Evolutionary conservation across 371 early-diverging fungal genomes (phyloP).

Genomic region (Rhizopus delemar): DNA sequence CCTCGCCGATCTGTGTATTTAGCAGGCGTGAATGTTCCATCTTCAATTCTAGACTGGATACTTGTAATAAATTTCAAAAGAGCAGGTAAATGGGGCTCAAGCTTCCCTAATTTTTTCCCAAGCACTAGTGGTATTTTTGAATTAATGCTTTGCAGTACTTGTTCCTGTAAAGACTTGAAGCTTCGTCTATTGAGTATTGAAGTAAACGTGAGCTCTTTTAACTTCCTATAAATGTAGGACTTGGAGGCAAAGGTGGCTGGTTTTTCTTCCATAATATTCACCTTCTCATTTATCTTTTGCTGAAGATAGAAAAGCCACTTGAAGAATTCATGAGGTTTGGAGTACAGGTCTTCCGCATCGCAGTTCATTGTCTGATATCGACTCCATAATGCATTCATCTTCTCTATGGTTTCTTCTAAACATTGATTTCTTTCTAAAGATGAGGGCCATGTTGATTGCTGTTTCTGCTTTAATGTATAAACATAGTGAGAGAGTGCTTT

Average conservation of each 20-base stretch:
- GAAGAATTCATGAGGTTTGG: background rate
- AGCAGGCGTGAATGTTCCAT: background rate
- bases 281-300: background rate
- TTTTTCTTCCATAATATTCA: conserved; percentile 1
- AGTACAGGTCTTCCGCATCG: too few relatives aligned
- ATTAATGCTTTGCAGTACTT: background rate
- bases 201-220: background rate
- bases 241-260: conserved; percentile 1
- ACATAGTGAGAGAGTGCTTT: too few relatives aligned
- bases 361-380: too few relatives aligned
- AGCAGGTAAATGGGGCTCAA: background rate
- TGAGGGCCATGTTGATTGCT: too few relatives aligned
- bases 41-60: background rate
- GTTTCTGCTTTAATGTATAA: too few relatives aligned
- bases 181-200: background rate
- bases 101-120: background rate
- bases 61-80: background rate
- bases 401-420: too few relatives aligned
- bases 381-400: too few relatives aligned
- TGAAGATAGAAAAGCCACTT: conserved; percentile 3
- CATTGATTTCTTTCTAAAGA: too few relatives aligned
- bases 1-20: conserved; percentile 2
- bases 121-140: background rate
- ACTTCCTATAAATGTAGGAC: background rate
- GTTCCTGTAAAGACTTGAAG: background rate